A percentile compares a stretch with the other conserved stretches of the same genome.
Evolutionary conservation across 2,329 filamentous ascomycete species (phyloP).

Genomic region (Rosellinia necatrix): DNA sequence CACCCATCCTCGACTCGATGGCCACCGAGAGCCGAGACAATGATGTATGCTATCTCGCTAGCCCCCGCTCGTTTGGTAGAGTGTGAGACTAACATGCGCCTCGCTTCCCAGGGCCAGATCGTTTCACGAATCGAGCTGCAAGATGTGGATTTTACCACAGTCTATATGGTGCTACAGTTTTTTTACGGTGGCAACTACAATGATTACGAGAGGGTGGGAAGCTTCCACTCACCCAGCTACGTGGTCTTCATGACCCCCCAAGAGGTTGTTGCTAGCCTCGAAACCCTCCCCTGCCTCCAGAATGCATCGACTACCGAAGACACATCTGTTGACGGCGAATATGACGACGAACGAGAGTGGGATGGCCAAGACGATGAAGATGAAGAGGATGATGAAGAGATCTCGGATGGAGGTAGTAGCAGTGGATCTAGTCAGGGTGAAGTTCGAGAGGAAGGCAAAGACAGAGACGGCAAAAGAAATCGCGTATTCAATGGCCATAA

Average conservation of each 20-base stretch:
- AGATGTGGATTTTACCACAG: constrained; percentile 34
- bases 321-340: not conserved
- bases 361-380: not conserved
- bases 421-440: not conserved
- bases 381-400: not conserved
- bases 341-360: not conserved
- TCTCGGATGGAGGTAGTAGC: not conserved
- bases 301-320: not conserved
- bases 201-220: constrained; percentile 9
- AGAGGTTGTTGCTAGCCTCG: constrained; percentile 7
- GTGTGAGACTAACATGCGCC: not conserved
- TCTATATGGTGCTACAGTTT: constrained; percentile 20
- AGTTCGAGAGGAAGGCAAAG: not conserved
- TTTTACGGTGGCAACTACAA: constrained; percentile 18
- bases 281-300: constrained; percentile 12
- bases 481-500: constrained; percentile 11
- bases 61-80: not conserved
- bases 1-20: constrained; percentile 1
- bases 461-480: not conserved
- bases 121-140: constrained; percentile 6
- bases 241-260: constrained; percentile 9
- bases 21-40: not conserved
- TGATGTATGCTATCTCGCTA: not conserved
- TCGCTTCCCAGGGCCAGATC: constrained; percentile 1
- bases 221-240: constrained; percentile 7